phyloP scores from a whole-genome alignment of 768 basidiomycete genomes.

The Suillus plorans region DNA sequence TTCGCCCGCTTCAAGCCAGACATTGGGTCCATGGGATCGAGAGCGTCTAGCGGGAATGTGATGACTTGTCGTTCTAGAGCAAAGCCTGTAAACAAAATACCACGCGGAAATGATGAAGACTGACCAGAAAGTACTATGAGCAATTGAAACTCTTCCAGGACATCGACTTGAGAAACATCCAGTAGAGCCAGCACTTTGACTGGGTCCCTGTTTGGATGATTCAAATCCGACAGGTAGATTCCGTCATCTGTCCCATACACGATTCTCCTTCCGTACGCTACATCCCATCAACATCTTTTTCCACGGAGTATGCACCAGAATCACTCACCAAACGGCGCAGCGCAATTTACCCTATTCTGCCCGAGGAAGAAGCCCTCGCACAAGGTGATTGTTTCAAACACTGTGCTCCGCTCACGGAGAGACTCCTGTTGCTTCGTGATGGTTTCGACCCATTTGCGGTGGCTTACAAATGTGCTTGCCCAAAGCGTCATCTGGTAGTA shows the following conservation, averaged over 20 bases:
- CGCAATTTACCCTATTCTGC: constrained; percentile 88
- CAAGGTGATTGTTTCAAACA: constrained; percentile 83
- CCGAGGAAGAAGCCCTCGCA: constrained; percentile 89
- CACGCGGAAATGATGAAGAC: constrained; percentile 17
- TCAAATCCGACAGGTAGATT: constrained; percentile 89
- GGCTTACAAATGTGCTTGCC: constrained; percentile 80
- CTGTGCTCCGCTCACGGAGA: constrained; percentile 78
- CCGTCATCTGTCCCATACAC: constrained; percentile 99
- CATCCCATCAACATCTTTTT: constrained; percentile 6
- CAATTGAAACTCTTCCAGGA: constrained; percentile 93
- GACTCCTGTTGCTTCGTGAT: constrained; percentile 88
- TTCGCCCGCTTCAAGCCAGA: constrained; percentile 92
- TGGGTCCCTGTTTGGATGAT: constrained; percentile 75
- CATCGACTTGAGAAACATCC: constrained; percentile 93
- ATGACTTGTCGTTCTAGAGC: constrained; percentile 86
- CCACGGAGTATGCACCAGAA: constrained; percentile 2
- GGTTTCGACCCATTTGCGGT: constrained; percentile 92
- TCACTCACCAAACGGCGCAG: constrained; percentile 80
- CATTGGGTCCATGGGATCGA: constrained; percentile 88
- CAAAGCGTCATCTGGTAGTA: constrained; percentile 90
- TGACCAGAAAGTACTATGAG: constrained; percentile 97
- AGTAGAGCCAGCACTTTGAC: constrained; percentile 85
- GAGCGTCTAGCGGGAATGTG: constrained; percentile 91
- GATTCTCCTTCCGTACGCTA: constrained; percentile 80
- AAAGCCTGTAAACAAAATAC: constrained; percentile 3